Evolutionary conservation across 306 rosid genomes (phyloP), one percentile per base, ranked within the genome.

Genomic region (Myrica gale): DNA sequence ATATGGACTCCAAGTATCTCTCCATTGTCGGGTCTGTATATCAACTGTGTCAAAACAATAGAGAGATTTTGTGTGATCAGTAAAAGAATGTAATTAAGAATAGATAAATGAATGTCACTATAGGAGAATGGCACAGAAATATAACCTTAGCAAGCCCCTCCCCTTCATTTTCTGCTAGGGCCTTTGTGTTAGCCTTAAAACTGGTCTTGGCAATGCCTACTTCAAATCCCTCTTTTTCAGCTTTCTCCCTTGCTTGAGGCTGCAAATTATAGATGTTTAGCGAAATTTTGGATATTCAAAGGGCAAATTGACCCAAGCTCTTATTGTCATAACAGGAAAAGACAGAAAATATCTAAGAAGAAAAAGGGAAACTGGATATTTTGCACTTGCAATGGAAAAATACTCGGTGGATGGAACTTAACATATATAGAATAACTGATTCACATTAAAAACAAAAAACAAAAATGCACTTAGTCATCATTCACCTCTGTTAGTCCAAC

Each of bases 211-310:
- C 84, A 81, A 94, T 82, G 78, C 96, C 83, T 37, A 94, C 84
- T 85, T 92, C 97, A 85, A 94, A 94, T 46, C 98, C 96, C 76
- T 90, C 98, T 68, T 86, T 88, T 80, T 82, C 88, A 52, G 86
- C 97, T 82, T 86, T 89, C 84, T 87, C 98, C 87, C 97, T 90
- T 77, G 97, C 97, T 85, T 92, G 97, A 84, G 98, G 97, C 97
- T 92, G 95, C 82, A 84, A 68, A 73, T 77, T 75, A 51, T 62
- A 81, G 19, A 45, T 70, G 52, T 74, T 84, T 55, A 53, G 74
- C 63, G 79, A 80, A 19, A 48, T 44, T 56, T 61, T 32, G 45
- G 73, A 62, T 58, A 63, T 54, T 19, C 9, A 76, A 67, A 57
- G 68, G 20, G 70, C 21, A 75, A 46, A 48, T 5, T 12, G 12